Evolutionary conservation across 805 yeast genomes (phyloP).

Genomic region (Wickerhamiella australiensis): DNA sequence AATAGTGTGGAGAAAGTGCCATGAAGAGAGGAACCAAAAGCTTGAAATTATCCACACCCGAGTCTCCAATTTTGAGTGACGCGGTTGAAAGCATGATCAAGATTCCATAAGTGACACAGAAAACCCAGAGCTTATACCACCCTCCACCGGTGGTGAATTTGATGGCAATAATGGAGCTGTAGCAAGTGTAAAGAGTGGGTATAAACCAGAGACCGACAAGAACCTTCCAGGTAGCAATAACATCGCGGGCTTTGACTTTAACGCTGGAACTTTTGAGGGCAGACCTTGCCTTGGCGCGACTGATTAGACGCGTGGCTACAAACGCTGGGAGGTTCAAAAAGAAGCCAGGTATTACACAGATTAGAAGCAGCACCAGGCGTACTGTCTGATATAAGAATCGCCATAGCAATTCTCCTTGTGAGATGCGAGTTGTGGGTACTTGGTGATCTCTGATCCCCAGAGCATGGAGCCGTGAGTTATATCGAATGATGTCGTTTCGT

Average conservation of each 20-base stretch:
- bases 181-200: slow-evolving; percentile 70
- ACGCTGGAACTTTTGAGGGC: slow-evolving; percentile 84
- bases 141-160: slow-evolving; percentile 27
- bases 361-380: slow-evolving; percentile 43
- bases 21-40: slow-evolving; percentile 68
- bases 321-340: slow-evolving; percentile 82
- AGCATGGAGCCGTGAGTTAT: slow-evolving; percentile 53
- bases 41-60: slow-evolving; percentile 79
- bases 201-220: slow-evolving; percentile 80
- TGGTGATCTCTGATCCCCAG: slow-evolving; percentile 64
- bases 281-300: slow-evolving; percentile 55
- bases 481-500: slow-evolving; percentile 50
- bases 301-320: slow-evolving; percentile 59
- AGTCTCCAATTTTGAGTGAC: slow-evolving; percentile 86
- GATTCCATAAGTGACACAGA: slow-evolving; percentile 44
- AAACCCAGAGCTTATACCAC: slow-evolving; percentile 25
- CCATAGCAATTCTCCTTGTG: slow-evolving; percentile 39
- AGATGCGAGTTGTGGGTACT: slow-evolving; percentile 44
- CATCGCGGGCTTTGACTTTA: slow-evolving; percentile 84
- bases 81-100: slow-evolving; percentile 69
- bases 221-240: slow-evolving; percentile 94
- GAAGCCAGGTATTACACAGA: slow-evolving; percentile 78
- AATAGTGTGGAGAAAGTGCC: slow-evolving; percentile 30
- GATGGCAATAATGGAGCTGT: slow-evolving; percentile 43
- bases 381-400: slow-evolving; percentile 40